A percentile compares a stretch with the other conserved stretches of the same genome.
These are phyloP conservation scores for Phallus indusiatus DNA, from an alignment of 768 basidiomycete species.

Conservation along the genomic window DNA sequence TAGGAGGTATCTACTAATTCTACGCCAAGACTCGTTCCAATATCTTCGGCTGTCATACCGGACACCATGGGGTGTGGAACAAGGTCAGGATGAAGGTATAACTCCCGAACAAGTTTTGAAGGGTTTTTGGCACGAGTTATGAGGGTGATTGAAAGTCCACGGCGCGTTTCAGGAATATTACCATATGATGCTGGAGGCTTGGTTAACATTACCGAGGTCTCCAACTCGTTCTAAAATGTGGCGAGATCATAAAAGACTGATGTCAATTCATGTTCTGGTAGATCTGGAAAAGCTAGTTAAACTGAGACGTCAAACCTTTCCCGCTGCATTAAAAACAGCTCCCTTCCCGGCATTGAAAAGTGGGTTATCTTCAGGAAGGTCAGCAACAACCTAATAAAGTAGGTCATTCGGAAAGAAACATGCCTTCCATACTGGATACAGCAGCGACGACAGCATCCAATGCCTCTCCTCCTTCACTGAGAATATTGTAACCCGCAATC, in stretches of 20 bases:
- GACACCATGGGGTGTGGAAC: constrained; percentile 66
- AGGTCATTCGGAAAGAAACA: constrained; percentile 4
- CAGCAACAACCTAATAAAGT: not conserved
- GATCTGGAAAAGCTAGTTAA: not conserved
- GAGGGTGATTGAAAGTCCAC: constrained; percentile 57
- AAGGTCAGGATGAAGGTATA: constrained; percentile 59
- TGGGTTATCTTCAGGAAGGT: constrained; percentile 45
- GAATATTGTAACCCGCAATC: constrained; percentile 50
- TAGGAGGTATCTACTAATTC: constrained; percentile 64
- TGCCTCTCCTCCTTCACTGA: constrained; percentile 63
- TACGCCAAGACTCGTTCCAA: constrained; percentile 47
- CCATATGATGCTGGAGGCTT: constrained; percentile 62
- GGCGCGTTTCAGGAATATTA: constrained; percentile 44
- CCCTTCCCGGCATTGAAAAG: constrained; percentile 76
- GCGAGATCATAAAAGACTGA: not conserved
- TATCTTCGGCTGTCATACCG: constrained; percentile 49
- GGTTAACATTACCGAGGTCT: constrained; percentile 74
- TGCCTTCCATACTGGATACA: constrained; percentile 65
- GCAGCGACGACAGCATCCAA: constrained; percentile 77
- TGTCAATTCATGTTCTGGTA: not conserved
- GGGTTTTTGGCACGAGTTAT: constrained; percentile 64
- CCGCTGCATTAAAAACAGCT: constrained; percentile 72
- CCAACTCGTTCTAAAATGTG: constrained; percentile 65
- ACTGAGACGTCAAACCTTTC: constrained; percentile 43
- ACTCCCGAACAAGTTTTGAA: constrained; percentile 53